A percentile compares a stretch with the other conserved stretches of the same genome.
Evolutionary conservation across 495 filamentous ascomycete genomes (phyloP).

Genomic region (Chaetomium fimeti): DNA sequence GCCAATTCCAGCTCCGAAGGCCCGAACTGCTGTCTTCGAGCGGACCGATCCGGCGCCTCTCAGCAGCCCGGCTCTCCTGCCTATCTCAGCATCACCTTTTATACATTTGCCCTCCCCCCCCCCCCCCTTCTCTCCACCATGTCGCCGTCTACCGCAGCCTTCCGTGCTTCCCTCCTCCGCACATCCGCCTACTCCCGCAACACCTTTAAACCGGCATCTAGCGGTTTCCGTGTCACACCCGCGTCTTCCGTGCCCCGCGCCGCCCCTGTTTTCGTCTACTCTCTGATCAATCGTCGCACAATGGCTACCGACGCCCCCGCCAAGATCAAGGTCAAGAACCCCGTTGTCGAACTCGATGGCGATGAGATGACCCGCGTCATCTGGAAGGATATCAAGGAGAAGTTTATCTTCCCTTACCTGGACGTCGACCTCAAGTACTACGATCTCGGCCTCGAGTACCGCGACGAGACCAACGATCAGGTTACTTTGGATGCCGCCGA

Average conservation of each 20-base stretch:
- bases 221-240: slow-evolving; percentile 20
- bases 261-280: slow-evolving; percentile 28
- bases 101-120: slow-evolving; percentile 17
- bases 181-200: slow-evolving; percentile 28
- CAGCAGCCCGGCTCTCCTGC: slow-evolving; percentile 11
- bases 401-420: slow-evolving; percentile 93
- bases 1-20: slow-evolving; percentile 23
- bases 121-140: slow-evolving; percentile 30
- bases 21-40: slow-evolving; percentile 18
- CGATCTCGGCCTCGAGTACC: slow-evolving; percentile 91
- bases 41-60: slow-evolving; percentile 32
- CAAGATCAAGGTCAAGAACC: slow-evolving; percentile 98
- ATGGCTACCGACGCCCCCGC: slow-evolving; percentile 39
- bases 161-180: slow-evolving; percentile 35
- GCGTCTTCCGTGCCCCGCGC: slow-evolving; percentile 18
- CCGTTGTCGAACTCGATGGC: slow-evolving; percentile 93
- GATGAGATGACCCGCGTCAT: slow-evolving; percentile 99
- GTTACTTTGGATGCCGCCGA: slow-evolving; percentile 93
- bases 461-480: slow-evolving; percentile 92
- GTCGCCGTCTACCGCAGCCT: slow-evolving; percentile 31
- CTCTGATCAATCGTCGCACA: slow-evolving; percentile 38
- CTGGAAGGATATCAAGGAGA: slow-evolving; percentile 97
- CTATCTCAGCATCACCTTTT: slow-evolving; percentile 20
- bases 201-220: slow-evolving; percentile 20
- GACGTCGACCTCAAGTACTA: slow-evolving; percentile 99